Base-by-base conservation (phyloP, 2,329 filamentous ascomycete genomes). In the Incumbomyces delicatus region DNA sequence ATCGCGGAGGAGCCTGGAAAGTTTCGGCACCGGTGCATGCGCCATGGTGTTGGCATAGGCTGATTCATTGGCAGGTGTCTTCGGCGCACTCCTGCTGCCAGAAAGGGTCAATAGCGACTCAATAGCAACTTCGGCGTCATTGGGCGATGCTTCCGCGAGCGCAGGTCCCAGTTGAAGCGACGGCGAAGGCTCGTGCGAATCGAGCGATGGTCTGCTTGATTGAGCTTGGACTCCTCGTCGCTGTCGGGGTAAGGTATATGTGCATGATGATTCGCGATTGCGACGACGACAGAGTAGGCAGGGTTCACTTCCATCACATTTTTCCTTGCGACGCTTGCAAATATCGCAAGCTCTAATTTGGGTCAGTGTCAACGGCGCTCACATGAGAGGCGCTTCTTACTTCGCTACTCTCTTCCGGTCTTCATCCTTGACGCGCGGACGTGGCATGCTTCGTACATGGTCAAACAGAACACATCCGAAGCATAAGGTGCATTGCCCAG, bases 261-360 rank as follows among this genome's bases (percentile, higher is more conserved):
- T 59, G 62, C 57, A 71, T 62, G 60, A 66, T 44, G 60, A 62
- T 57, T 59, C 65, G 53, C 62, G 67, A 54, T 60, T 68, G 58
- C 61, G 60, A 45, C 66, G 64, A 4, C 65, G 60, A 55, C 72
- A 75, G 45, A 74, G 72, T n/a, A 64, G 65, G 50, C 73, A 76
- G 35, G 73, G 73, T 41, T 69, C 63, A 41, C 67, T 62, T 33
- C 73, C 73, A 49, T 75, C 68, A 54, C 73, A 76, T 57, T 74
- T 74, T 50, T 75, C 72, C 52, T 72, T 73, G 43, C 70, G 62
- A 18, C 65, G 56, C 52, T 57, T 57, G 50, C 55, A 57, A 4
- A 49, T 57, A 47, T 56, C 53, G 36, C 55, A 57, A 8, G 55
- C 55, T 29, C 53, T 51, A 38, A 17, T 7, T 11, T n/a, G 17